A percentile compares a stretch with the other conserved stretches of the same genome.
phyloP scores from a whole-genome alignment of 345 rosid genomes.

The Nasturtium officinale region DNA sequence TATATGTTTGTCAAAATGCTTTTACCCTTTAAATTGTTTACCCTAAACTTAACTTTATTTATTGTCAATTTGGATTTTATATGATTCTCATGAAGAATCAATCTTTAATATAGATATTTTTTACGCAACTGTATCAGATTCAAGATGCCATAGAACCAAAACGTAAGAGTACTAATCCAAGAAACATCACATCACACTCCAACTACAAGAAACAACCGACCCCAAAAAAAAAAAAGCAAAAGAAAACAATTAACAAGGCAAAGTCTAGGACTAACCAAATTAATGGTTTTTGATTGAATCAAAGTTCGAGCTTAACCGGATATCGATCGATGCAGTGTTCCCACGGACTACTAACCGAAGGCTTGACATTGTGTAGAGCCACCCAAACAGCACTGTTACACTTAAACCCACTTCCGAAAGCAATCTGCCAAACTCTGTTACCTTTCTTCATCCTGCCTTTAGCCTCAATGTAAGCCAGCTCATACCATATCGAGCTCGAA shows the following conservation, averaged over 20 bases:
- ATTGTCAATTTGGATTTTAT: neutral
- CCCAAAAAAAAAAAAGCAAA: neutral
- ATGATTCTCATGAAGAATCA: neutral
- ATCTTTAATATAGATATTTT: neutral
- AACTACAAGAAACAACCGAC: slow-evolving; percentile 9
- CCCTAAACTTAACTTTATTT: neutral
- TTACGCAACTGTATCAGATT: neutral
- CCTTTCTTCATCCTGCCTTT: slow-evolving; percentile 81
- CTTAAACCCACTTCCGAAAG: slow-evolving; percentile 89
- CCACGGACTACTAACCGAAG: slow-evolving; percentile 71
- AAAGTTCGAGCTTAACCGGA: slow-evolving; percentile 60
- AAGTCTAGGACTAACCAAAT: slow-evolving; percentile 28
- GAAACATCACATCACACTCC: slow-evolving; percentile 21
- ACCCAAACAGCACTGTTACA: slow-evolving; percentile 91
- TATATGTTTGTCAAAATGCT: neutral
- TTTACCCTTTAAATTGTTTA: too few relatives aligned
- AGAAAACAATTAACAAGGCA: slow-evolving; percentile 12
- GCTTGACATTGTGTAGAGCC: slow-evolving; percentile 57
- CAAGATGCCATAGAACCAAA: slow-evolving; percentile 10
- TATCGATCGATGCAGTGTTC: slow-evolving; percentile 70
- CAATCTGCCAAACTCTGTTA: slow-evolving; percentile 89
- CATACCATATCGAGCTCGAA: slow-evolving; percentile 93
- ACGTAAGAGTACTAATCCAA: neutral
- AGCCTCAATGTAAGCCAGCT: slow-evolving; percentile 79
- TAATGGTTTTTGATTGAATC: slow-evolving; percentile 30